A percentile compares a stretch with the other conserved stretches of the same genome.
phyloP scores from a whole-genome alignment of 331 rosid species.

The Malus hybrid region DNA sequence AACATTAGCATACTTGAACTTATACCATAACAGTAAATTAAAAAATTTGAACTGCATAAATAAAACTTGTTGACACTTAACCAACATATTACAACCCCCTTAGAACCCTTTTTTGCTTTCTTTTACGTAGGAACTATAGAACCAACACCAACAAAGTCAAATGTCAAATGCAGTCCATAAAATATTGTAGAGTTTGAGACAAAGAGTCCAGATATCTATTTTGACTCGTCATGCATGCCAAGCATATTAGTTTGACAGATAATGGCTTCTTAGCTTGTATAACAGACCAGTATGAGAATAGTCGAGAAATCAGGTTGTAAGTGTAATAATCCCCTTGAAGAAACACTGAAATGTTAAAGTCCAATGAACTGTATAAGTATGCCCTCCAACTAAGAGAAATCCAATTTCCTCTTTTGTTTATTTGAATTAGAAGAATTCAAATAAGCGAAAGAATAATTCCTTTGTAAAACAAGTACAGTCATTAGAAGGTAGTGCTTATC shows the following conservation, averaged over 20 bases:
- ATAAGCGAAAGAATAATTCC: neutral
- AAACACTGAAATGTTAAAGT: neutral
- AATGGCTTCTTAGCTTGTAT: neutral
- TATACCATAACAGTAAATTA: neutral
- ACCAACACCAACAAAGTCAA: neutral
- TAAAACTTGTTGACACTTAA: neutral
- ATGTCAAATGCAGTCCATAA: neutral
- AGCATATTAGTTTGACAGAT: neutral
- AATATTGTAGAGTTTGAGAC: neutral
- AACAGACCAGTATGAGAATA: neutral
- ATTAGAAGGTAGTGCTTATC: neutral
- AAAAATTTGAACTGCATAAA: neutral
- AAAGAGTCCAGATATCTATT: neutral
- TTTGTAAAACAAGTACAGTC: neutral
- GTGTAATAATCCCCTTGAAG: neutral
- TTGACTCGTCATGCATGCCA: neutral
- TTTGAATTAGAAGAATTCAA: neutral
- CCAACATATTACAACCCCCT: neutral
- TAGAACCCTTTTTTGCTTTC: neutral
- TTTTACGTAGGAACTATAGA: neutral
- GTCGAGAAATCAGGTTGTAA: neutral
- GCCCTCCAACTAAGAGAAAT: neutral
- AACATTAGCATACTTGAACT: conserved; percentile 19
- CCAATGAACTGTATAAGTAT: neutral
- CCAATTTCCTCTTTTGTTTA: neutral